phyloP scores from a whole-genome alignment of 176 grass and related monocot species.

The Phoenix roebelenii region DNA sequence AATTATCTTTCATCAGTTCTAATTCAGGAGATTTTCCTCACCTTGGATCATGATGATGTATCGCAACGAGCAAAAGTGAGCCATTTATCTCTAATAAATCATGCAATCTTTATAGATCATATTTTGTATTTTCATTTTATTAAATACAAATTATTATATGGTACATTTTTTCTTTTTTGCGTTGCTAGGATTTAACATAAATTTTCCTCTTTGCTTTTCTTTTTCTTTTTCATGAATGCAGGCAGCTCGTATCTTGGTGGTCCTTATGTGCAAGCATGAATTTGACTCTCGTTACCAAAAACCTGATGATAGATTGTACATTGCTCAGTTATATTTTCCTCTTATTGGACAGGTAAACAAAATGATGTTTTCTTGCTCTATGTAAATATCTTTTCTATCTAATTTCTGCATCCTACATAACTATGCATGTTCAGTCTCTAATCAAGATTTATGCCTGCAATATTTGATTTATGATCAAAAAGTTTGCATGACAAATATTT shows the following conservation, averaged over 20 bases:
- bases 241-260: slow-evolving; percentile 97
- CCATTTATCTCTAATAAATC: slow-evolving; percentile 18
- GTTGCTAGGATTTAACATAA: too few species aligned
- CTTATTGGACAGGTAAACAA: slow-evolving; percentile 75
- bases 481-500: too few species aligned
- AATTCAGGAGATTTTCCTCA: slow-evolving; percentile 99
- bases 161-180: too few species aligned
- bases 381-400: slow-evolving; percentile 10
- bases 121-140: too few species aligned
- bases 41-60: slow-evolving; percentile 97
- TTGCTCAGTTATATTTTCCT: slow-evolving; percentile 93
- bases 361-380: slow-evolving; percentile 1
- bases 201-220: too few species aligned
- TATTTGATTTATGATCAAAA: too few species aligned
- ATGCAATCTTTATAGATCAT: too few species aligned
- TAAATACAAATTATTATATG: too few species aligned
- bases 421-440: too few species aligned
- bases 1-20: slow-evolving; percentile 96
- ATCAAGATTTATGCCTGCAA: too few species aligned
- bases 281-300: slow-evolving; percentile 96
- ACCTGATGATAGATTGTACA: slow-evolving; percentile 91
- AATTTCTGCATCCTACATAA: too few species aligned
- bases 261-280: slow-evolving; percentile 96
- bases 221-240: slow-evolving; percentile 23
- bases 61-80: slow-evolving; percentile 87